Base-by-base conservation (phyloP, 305 asterid genomes). In the Striga hermonthica region DNA sequence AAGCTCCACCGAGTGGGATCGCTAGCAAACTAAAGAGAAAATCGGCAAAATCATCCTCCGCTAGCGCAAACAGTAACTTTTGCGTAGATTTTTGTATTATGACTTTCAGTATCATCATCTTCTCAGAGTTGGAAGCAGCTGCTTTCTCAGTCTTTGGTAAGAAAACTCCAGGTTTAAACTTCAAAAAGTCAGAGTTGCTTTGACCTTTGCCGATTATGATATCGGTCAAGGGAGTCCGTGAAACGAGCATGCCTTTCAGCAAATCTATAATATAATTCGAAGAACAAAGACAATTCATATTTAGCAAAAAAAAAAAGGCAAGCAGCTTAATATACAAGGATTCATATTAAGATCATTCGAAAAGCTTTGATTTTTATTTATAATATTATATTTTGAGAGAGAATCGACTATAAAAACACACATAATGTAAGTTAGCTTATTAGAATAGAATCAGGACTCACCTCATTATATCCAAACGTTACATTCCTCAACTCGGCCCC, bases 11-110 rank as follows among this genome's bases (percentile, higher is more conserved):
- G 9, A 73, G 16, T 0, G 71, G 73, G 44, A 72, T 56, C 2
- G 39, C 36, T 10, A 72, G 71, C 5, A 72, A 11, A 34, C 70
- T 11, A 5, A 55, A 71, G 1, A 68, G 75, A 14, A 74, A 78
- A 8, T 65, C 64, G 4, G 72, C 12, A 52, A 78, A 78, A 58
- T 78, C 71, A 3, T 37, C 15, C 4, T 50, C 35, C 0, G 70
- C 68, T 34, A 45, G 60, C 56, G 60, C 73, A 54, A 61, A 66
- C 48, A 77, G 9, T 0, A 66, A 5, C 43, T 31, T 66, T 3
- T 62, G 36, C 0, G 64, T 73, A 9, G 74, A 77, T 73, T 73
- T 66, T 52, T 70, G 74, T 0, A 77, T 9, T 15, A 58, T 39
- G n/a, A 14, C 62, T 7, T 45, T 65, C 9, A 74, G 2, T 22